These are phyloP conservation scores for Lachancea cidri DNA, from an alignment of 805 yeast genomes.

Conservation along the genomic window DNA sequence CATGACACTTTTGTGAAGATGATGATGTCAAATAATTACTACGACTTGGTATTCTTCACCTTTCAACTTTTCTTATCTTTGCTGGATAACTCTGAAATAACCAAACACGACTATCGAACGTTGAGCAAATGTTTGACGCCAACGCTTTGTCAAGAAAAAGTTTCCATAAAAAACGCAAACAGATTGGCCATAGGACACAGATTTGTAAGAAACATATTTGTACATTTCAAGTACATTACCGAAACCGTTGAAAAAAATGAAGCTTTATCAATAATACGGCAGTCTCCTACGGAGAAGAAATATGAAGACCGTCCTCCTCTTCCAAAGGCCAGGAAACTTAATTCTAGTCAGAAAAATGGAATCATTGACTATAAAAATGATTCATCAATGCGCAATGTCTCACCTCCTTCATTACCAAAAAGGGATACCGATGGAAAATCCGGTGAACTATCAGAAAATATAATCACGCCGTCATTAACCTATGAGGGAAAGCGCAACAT, in stretches of 20 bases:
- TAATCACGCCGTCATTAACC: not conserved
- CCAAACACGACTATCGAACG: conserved; percentile 38
- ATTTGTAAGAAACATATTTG: conserved; percentile 48
- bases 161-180: conserved; percentile 41
- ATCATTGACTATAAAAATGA: too few species aligned
- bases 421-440: not conserved
- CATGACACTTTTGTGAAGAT: conserved; percentile 33
- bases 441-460: not conserved
- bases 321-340: not conserved
- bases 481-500: not conserved
- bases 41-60: conserved; percentile 36
- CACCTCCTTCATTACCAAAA: not conserved
- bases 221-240: conserved; percentile 39
- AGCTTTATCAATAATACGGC: not conserved
- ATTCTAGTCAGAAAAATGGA: not conserved
- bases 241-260: not conserved
- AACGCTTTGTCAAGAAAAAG: conserved; percentile 49
- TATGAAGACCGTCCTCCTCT: not conserved
- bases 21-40: conserved; percentile 29
- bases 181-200: conserved; percentile 47
- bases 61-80: conserved; percentile 44
- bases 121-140: conserved; percentile 46
- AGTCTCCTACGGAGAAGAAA: not conserved
- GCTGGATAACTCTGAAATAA: conserved; percentile 32
- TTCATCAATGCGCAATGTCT: not conserved